Conservation (phyloP, 2,329 filamentous ascomycete species). For the Neonectria punicea region DNA sequence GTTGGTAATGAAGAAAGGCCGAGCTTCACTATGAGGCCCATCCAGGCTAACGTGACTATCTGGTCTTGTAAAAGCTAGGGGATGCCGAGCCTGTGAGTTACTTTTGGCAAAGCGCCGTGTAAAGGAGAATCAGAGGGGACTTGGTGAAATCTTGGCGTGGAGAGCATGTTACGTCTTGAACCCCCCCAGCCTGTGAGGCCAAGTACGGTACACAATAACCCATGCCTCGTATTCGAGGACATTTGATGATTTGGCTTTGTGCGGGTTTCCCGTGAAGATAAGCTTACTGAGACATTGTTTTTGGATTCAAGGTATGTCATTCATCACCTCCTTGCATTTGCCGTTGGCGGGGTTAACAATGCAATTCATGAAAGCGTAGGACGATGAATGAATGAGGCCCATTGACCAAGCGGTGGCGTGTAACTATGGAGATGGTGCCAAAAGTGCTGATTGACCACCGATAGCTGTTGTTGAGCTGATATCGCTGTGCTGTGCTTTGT, state of each 20-base stretch:
- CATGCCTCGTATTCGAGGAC: neutral
- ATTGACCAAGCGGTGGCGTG: neutral
- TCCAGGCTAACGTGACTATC: neutral
- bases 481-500: neutral
- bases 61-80: neutral
- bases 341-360: neutral
- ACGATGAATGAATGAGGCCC: neutral
- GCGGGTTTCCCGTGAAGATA: neutral
- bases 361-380: neutral
- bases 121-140: no score
- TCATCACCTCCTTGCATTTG: neutral
- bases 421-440: neutral
- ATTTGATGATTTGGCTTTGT: neutral
- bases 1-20: neutral
- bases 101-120: neutral
- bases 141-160: neutral
- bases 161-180: neutral
- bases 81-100: neutral
- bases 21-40: neutral
- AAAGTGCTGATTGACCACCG: neutral
- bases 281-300: conserved; percentile 9
- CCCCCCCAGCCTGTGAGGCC: neutral
- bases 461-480: neutral
- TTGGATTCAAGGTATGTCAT: neutral
- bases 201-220: neutral